Base-by-base conservation (phyloP, 305 asterid species). In the Fraxinus ornus region DNA sequence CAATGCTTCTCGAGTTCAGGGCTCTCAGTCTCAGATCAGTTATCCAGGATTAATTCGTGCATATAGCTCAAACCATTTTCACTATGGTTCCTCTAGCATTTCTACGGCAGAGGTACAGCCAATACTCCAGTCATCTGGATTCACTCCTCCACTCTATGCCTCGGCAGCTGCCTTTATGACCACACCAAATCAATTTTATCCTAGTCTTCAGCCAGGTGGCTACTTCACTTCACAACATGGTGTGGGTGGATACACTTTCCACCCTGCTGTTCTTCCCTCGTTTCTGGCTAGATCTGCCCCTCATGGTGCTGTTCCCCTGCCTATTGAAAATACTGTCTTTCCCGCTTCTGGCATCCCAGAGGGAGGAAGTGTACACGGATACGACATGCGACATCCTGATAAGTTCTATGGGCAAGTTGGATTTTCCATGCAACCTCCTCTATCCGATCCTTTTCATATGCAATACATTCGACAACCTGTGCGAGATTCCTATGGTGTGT, bases 321-420 rank as follows among this genome's bases (percentile, higher is more conserved):
- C 85, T 68, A 86, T 86, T 44, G 82, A 80, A 70, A 80, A 82
- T 81, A 81, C 86, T 84, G 79, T 86, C 19, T 86, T 85, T 81
- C 86, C 89, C 55, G 28, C 81, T 44, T 68, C 87, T 70, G 86
- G 87, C 15, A 73, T 84, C 80, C 24, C 90, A 52, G 85, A 88
- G 82, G 90, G 90, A 77, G 91, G 83, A 83, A 83, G 26, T 76
- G 77, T 75, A 80, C 90, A 84, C 13, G 81, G 83, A 66, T 87
- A 88, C 79, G 92, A 90, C 84, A 57, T 76, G 78, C 97, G 85
- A 76, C 86, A 84, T 75, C 60, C 82, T 62, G 84, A 86, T 78
- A 93, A 90, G 87, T 87, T 81, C 74, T 91, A 87, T 76, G 87
- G 94, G 60, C 91, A 90, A 79, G 88, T 87, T 49, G 97, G 94